Evolutionary conservation across 108 stramenopile species (phyloP), one percentile per base, ranked within the genome.

Genomic region (Fistulifera solaris): DNA sequence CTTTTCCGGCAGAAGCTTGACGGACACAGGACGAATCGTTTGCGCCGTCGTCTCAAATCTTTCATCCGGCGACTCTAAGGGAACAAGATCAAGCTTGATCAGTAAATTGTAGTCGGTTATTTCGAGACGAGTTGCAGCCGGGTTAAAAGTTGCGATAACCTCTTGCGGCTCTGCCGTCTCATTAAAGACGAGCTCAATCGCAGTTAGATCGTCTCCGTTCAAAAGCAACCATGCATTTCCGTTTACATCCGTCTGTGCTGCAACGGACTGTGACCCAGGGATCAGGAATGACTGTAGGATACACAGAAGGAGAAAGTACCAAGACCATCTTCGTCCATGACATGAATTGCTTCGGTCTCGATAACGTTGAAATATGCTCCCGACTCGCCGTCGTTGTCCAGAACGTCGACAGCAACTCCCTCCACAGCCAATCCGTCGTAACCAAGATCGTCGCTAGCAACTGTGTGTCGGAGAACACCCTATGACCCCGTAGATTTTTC

Each of bases 371-470:
- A 35, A 47, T 59, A 71, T 13, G 58, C 57, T 39, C 8, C n/a
- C n/a, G n/a, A n/a, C 8, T 54, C 56, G 15, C 61, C 39, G 54
- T 71, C 70, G 41, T 71, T 71, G 35, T 71, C 70, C 13, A 65
- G 26, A 13, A 71, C 59, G 54, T 71, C 59, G 27, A 45, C 58
- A 22, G 57, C 58, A 15, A 71, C 21, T 7, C 70, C 70, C 51
- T 31, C 43, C 24, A 65, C 54, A 21, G 31, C 19, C 42, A 71
- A 38, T 17, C 47, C 65, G 18, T 55, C 40, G 45, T 71, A 71
- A 11, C 39, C 48, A 0, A 16, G 23, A 61, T 66, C 70, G 44
- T 1, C 51, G 27, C 56, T 58, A 13, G 58, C 16, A 21, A 71
- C 22, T 28, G 22, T 25, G 43, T 71, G 70, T 50, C 65, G 63